These are phyloP conservation scores for Aspergillus cristatus DNA, from an alignment of 495 filamentous ascomycete species.

Conservation along the genomic window DNA sequence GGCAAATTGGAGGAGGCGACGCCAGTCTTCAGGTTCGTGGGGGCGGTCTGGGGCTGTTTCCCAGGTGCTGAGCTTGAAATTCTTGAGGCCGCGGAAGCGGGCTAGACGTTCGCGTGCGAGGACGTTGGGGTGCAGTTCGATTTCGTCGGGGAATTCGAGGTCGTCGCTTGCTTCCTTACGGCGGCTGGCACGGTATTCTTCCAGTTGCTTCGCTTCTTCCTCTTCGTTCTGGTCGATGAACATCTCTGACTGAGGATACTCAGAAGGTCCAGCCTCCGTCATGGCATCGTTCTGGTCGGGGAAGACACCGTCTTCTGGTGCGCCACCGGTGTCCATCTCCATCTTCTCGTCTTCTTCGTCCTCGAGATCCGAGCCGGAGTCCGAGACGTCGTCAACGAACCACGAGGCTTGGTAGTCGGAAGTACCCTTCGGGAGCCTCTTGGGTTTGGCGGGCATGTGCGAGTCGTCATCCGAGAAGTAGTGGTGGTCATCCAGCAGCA, in stretches of 20 bases:
- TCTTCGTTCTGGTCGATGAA: slow-evolving; percentile 82
- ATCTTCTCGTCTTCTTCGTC: slow-evolving; percentile 50
- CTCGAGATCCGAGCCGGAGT: slow-evolving; percentile 75
- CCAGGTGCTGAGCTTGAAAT: slow-evolving; percentile 75
- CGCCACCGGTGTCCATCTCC: slow-evolving; percentile 36
- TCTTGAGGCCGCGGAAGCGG: slow-evolving; percentile 85
- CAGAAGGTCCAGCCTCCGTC: slow-evolving; percentile 72
- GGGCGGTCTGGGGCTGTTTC: slow-evolving; percentile 77
- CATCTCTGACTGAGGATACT: slow-evolving; percentile 84
- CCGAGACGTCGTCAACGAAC: slow-evolving; percentile 79
- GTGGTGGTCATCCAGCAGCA: slow-evolving; percentile 91
- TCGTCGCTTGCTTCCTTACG: slow-evolving; percentile 76
- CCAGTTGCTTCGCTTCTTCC: slow-evolving; percentile 71
- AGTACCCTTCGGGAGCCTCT: slow-evolving; percentile 78
- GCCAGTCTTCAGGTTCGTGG: slow-evolving; percentile 84
- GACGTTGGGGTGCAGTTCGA: slow-evolving; percentile 84
- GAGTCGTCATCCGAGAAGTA: slow-evolving; percentile 92
- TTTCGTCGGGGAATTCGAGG: slow-evolving; percentile 92
- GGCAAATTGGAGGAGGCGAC: slow-evolving; percentile 66
- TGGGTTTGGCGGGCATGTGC: slow-evolving; percentile 51
- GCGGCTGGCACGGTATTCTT: slow-evolving; percentile 67
- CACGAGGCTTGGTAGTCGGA: slow-evolving; percentile 91
- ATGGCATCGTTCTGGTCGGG: slow-evolving; percentile 56
- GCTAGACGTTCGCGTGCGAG: slow-evolving; percentile 76
- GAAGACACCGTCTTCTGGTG: slow-evolving; percentile 73